Evolutionary conservation across 2,329 filamentous ascomycete genomes (phyloP).

Genomic region (Aspergillus transmontanensis): DNA sequence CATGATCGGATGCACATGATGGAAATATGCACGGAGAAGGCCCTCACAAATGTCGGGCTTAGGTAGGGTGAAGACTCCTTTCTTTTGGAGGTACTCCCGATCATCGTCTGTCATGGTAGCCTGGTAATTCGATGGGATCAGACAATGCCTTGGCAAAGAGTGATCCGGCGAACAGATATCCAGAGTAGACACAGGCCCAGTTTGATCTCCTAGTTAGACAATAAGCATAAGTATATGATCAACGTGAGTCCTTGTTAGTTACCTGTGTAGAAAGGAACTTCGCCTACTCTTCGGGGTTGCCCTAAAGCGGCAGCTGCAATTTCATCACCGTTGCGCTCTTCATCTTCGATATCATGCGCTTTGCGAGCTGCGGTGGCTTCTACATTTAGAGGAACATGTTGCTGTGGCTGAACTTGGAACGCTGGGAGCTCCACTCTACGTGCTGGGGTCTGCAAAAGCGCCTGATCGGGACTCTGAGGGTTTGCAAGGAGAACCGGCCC

Average conservation of each 20-base stretch:
- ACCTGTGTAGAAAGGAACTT: not conserved
- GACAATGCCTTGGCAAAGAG: not conserved
- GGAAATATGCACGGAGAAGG: slow-evolving; percentile 40
- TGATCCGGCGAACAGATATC: not conserved
- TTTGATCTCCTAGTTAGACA: not conserved
- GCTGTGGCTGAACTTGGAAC: not conserved
- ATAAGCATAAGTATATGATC: not conserved
- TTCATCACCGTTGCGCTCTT: not conserved
- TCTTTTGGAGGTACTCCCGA: slow-evolving; percentile 28
- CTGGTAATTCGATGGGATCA: not conserved
- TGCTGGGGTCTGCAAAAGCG: not conserved
- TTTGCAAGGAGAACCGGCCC: not conserved
- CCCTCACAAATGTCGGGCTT: slow-evolving; percentile 30
- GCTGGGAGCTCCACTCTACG: not conserved
- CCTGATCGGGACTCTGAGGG: not conserved
- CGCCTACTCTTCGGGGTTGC: not conserved
- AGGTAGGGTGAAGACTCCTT: slow-evolving; percentile 40
- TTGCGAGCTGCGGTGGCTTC: not conserved
- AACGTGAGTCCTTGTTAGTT: not conserved
- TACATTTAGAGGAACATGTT: not conserved
- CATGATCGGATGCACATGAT: slow-evolving; percentile 41
- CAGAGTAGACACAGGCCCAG: not conserved
- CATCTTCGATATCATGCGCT: not conserved
- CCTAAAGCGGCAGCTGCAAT: not conserved
- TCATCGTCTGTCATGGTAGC: slow-evolving; percentile 8